Percentiles rank a stretch among this genome's conserved stretches.
These are phyloP conservation scores for Fomitopsis pulvina DNA, from an alignment of 768 basidiomycete genomes.

Conservation along the genomic window DNA sequence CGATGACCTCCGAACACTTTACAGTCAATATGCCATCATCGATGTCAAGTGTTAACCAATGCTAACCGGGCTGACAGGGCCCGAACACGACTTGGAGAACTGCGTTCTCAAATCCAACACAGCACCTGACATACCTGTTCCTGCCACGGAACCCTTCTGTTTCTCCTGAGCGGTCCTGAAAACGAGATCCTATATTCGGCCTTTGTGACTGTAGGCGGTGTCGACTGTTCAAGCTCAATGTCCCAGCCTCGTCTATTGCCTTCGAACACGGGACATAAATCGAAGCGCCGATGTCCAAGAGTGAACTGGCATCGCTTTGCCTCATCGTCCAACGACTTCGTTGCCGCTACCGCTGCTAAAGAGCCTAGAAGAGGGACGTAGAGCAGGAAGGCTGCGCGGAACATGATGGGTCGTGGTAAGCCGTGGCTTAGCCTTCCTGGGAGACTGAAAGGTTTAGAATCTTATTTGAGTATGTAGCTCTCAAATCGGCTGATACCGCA, in stretches of 20 bases:
- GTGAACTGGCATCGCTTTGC: conserved; percentile 20
- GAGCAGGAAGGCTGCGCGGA: background rate
- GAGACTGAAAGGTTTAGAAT: background rate
- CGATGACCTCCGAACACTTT: too few species aligned
- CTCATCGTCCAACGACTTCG: conserved; percentile 7
- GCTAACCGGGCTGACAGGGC: too few species aligned
- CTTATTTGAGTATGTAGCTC: too few species aligned
- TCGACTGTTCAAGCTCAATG: conserved; percentile 14
- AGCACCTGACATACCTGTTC: conserved; percentile 23
- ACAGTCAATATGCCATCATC: too few species aligned
- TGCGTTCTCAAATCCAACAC: background rate
- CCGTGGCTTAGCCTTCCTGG: background rate
- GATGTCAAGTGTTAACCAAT: too few species aligned
- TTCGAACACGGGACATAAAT: conserved; percentile 24
- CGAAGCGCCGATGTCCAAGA: conserved; percentile 16
- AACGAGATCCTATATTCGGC: conserved; percentile 22
- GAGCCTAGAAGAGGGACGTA: background rate
- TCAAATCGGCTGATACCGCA: background rate
- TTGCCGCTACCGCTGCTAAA: background rate
- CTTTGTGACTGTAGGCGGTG: conserved; percentile 24
- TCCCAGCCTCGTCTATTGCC: conserved; percentile 14
- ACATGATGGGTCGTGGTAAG: conserved; percentile 1
- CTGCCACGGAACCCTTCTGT: conserved; percentile 14
- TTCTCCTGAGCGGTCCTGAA: conserved; percentile 18
- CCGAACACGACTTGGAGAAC: background rate